A percentile compares a stretch with the other conserved stretches of the same genome.
phyloP scores from a whole-genome alignment of 352 stramenopile genomes.

The Phytopythium sindhum region DNA sequence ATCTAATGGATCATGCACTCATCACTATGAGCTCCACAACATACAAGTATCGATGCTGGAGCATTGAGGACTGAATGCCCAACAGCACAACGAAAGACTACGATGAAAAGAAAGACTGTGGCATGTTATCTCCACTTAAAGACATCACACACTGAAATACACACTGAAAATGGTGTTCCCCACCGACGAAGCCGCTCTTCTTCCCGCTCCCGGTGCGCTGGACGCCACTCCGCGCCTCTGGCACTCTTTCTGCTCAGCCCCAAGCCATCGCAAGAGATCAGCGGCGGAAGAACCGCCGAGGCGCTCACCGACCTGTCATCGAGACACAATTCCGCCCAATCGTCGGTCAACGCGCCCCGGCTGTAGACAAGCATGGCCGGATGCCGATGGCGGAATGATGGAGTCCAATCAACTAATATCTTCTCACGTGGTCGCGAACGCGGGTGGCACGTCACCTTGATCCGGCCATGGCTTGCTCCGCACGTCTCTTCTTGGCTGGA shows the following conservation, averaged over 20 bases:
- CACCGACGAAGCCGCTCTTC: constrained; percentile 6
- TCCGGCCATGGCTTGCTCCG: constrained; percentile 5
- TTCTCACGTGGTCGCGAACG: constrained; percentile 6
- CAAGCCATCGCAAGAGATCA: constrained; percentile 3
- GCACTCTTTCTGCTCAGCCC: constrained; percentile 4
- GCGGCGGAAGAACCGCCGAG: constrained; percentile 1
- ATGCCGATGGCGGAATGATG: constrained; percentile 8
- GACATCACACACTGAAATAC: constrained; percentile 11
- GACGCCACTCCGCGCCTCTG: constrained; percentile 9
- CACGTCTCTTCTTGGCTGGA: constrained; percentile 7
- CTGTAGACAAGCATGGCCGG: constrained; percentile 2
- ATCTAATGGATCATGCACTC: no score
- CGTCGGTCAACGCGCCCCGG: not conserved
- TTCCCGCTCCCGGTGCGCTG: constrained; percentile 5
- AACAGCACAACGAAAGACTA: not conserved
- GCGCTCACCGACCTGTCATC: not conserved
- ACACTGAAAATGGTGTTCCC: constrained; percentile 6
- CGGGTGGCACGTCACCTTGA: constrained; percentile 3
- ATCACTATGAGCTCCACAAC: no score
- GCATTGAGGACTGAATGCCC: not conserved
- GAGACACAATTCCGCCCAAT: constrained; percentile 6
- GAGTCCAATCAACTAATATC: constrained; percentile 7
- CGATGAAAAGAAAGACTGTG: constrained; percentile 7
- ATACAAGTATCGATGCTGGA: no score
- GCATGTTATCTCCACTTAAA: constrained; percentile 7